phyloP scores from a whole-genome alignment of 2,329 filamentous ascomycete species.

The Fonsecaea erecta region DNA sequence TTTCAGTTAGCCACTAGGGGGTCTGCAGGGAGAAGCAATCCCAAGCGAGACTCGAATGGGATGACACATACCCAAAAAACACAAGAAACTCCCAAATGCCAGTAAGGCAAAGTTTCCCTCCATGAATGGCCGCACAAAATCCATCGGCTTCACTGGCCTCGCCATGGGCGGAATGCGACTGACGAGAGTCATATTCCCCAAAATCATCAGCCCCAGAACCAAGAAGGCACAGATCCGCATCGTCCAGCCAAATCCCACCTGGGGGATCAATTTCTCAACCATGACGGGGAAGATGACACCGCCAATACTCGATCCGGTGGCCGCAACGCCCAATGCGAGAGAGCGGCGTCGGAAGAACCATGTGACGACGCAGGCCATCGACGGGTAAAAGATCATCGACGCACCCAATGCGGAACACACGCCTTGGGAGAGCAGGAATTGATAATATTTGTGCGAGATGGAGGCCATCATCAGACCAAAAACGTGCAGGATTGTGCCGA shows the following conservation, averaged over 20 bases:
- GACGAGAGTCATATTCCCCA: constrained; percentile 59
- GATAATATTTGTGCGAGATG: constrained; percentile 60
- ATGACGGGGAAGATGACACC: constrained; percentile 68
- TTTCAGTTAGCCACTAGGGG: background rate
- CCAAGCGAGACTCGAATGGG: background rate
- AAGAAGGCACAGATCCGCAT: constrained; percentile 65
- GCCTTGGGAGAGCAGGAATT: constrained; percentile 61
- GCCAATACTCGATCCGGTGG: constrained; percentile 60
- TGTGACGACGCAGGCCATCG: constrained; percentile 41
- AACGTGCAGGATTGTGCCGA: constrained; percentile 59
- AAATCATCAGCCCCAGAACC: constrained; percentile 61
- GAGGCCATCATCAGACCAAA: constrained; percentile 65
- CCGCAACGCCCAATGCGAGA: constrained; percentile 59
- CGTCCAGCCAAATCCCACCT: constrained; percentile 62
- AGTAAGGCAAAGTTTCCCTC: constrained; percentile 39
- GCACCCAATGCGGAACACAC: constrained; percentile 59
- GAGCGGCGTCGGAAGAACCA: constrained; percentile 53
- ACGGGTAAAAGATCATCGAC: constrained; percentile 57
- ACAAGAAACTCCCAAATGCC: constrained; percentile 40
- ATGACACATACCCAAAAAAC: constrained; percentile 51
- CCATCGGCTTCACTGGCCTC: constrained; percentile 39
- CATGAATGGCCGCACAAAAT: constrained; percentile 41
- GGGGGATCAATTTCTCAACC: constrained; percentile 59
- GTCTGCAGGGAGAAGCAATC: background rate
- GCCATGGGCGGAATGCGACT: constrained; percentile 54